These are phyloP conservation scores for Alternaria sp. DNA, from an alignment of 2,329 filamentous ascomycete genomes.

Conservation along the genomic window DNA sequence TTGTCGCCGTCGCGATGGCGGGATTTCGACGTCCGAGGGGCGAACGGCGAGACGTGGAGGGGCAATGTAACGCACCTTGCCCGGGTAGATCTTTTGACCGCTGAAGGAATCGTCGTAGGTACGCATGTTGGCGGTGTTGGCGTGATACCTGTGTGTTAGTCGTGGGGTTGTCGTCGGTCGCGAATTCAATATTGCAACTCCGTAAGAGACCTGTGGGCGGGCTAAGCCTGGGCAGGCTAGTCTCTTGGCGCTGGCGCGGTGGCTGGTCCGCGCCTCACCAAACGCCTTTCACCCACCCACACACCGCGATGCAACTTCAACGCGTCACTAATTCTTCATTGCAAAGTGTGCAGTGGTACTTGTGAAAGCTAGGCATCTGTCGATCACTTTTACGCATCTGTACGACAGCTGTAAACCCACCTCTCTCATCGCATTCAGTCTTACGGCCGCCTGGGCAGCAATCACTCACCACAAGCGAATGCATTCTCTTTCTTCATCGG, in stretches of 20 bases:
- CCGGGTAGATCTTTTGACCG: constrained; percentile 80
- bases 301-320: neutral
- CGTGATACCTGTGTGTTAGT: constrained; percentile 50
- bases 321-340: neutral
- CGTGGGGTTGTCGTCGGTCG: constrained; percentile 42
- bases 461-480: neutral
- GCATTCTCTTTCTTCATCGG: neutral
- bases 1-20: constrained; percentile 21
- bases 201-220: constrained; percentile 29
- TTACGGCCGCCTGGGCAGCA: neutral
- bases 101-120: constrained; percentile 82
- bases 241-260: constrained; percentile 19
- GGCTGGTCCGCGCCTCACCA: constrained; percentile 3
- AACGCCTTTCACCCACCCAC: neutral
- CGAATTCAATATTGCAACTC: constrained; percentile 31
- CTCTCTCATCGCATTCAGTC: neutral
- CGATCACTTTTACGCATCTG: rapidly evolving
- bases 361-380: neutral
- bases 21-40: constrained; percentile 33
- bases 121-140: constrained; percentile 68
- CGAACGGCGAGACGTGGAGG: constrained; percentile 9
- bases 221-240: constrained; percentile 14
- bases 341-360: neutral
- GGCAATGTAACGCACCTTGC: constrained; percentile 67
- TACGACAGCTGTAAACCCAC: neutral